These are phyloP conservation scores for Angomonas ambiguus DNA, from an alignment of 208 protist species.

Conservation along the genomic window DNA sequence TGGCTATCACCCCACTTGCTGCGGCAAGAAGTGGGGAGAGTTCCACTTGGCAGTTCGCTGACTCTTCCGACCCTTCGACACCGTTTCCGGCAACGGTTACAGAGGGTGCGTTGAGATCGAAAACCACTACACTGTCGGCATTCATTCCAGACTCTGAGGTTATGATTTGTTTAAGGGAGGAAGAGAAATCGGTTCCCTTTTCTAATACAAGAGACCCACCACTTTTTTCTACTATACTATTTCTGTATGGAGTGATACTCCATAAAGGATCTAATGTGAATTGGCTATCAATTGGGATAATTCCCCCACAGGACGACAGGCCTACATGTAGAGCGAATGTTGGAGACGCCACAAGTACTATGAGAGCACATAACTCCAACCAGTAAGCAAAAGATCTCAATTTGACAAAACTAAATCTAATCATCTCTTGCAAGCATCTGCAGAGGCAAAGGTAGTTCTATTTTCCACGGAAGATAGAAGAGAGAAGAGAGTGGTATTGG, in stretches of 20 bases:
- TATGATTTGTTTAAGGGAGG: conserved; percentile 14
- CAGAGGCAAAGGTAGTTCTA: not conserved
- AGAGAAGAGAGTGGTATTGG: not conserved
- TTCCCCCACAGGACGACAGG: conserved; percentile 30
- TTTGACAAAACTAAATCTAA: no score
- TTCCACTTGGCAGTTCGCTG: not conserved
- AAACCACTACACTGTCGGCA: conserved; percentile 29
- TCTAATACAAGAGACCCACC: conserved; percentile 21
- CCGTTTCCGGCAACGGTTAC: not conserved
- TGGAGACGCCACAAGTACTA: conserved; percentile 1
- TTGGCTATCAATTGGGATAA: conserved; percentile 57
- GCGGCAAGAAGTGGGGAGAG: not conserved
- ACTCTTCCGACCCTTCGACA: no score
- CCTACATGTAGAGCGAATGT: conserved; percentile 16
- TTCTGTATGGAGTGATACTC: conserved; percentile 22
- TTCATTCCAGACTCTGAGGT: conserved; percentile 30
- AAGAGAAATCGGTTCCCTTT: conserved; percentile 5
- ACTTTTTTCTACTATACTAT: conserved; percentile 11
- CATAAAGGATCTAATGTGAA: conserved; percentile 39
- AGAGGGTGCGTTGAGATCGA: conserved; percentile 24
- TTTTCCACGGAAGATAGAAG: not conserved
- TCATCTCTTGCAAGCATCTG: not conserved
- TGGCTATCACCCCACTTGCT: not conserved
- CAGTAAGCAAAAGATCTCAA: not conserved
- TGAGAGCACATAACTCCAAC: not conserved